Evolutionary conservation across 345 rosid species (phyloP).

Genomic region (Moricandia moricandioides): DNA sequence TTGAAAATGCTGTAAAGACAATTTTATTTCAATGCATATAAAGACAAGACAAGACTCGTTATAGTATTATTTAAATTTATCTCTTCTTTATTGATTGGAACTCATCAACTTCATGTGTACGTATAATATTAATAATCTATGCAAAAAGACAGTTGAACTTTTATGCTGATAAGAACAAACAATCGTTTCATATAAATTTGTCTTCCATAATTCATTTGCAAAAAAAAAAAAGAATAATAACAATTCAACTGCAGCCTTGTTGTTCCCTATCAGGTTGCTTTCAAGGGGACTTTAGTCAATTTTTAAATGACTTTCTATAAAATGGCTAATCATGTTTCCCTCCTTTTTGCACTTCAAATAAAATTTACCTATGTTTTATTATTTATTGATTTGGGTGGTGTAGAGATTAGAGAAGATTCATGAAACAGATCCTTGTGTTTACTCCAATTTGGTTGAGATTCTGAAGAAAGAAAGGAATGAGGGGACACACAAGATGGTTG

Average conservation of each 20-base stretch:
- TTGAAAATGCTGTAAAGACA: too few species aligned
- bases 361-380: neutral
- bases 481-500: constrained; percentile 50
- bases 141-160: constrained; percentile 5
- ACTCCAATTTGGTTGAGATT: constrained; percentile 64
- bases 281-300: constrained; percentile 14
- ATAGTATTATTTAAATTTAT: constrained; percentile 1
- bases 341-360: neutral
- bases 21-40: constrained; percentile 1
- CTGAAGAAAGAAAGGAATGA: constrained; percentile 64
- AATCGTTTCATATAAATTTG: constrained; percentile 11
- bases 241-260: constrained; percentile 8
- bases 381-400: constrained; percentile 15
- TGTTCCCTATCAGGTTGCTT: constrained; percentile 25
- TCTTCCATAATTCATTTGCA: constrained; percentile 9
- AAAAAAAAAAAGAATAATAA: too few species aligned
- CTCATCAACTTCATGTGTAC: constrained; percentile 17
- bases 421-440: constrained; percentile 54
- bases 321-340: neutral
- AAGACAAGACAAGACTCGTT: constrained; percentile 22
- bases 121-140: neutral
- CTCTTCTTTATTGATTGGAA: constrained; percentile 21
- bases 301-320: constrained; percentile 5
- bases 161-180: constrained; percentile 23
- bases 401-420: constrained; percentile 69